Evolutionary conservation across 495 filamentous ascomycete species (phyloP), one percentile per base, ranked within the genome.

Genomic region (Hypoxylon cercidicola): DNA sequence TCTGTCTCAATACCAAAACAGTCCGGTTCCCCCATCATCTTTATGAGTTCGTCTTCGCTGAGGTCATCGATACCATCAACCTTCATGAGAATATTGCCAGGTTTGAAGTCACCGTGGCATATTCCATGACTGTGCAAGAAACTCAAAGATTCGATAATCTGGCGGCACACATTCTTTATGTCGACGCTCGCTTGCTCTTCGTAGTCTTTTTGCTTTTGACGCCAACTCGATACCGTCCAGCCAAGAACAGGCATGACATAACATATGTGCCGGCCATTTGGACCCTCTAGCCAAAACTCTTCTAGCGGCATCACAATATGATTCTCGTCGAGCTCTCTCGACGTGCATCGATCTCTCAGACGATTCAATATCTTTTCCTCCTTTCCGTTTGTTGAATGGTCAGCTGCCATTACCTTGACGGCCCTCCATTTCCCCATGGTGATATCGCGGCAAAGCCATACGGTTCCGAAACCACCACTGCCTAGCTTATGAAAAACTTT

Each of bases 401-500:
- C 15, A 2, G 70, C 72, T 5, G 54, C 35, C 20, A 70, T 62
- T 11, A 75, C 53, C 23, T 75, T 75, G 16, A 76, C 41, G 0
- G 72, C 70, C 3, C 67, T 56, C 70, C 66, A 73, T 35, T 69
- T 68, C 2, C 18, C 34, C 9, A 57, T n/a, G 54, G 74, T 55
- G 68, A 65, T 4, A 59, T 88, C 82, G 1, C 67, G 77, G 30
- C 82, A 83, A 37, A 88, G 77, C 84, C 83, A 88, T 49, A 85
- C 79, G 1, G 78, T 86, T 4, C 77, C 81, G 60, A 78, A 83
- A 8, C 78, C 78, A 8, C 84, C 82, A 46, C 69, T 78, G 1
- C 82, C 84, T n/a, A 87, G 76, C 48, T 87, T 88, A 68, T 85
- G 81, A 4, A 78, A 72, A 50, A 86, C 81, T 12, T 64, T 64